phyloP scores from a whole-genome alignment of 1,284 basidiomycete species.

The Boletus mariae region DNA sequence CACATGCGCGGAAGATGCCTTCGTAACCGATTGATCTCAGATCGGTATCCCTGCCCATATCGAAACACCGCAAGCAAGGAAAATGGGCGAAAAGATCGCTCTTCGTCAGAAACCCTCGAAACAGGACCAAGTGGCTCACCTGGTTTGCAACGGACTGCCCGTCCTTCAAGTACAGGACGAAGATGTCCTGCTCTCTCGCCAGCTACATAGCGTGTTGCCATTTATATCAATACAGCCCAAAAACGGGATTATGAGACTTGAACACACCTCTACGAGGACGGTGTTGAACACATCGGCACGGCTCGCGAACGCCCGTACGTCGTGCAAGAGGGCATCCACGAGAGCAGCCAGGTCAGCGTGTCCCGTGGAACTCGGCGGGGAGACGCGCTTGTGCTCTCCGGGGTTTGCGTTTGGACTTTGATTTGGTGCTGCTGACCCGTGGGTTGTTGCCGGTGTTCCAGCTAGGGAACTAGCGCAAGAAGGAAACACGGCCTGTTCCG shows the following conservation, averaged over 20 bases:
- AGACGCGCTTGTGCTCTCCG: slow-evolving; percentile 3
- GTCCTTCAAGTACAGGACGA: slow-evolving; percentile 20
- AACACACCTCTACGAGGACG: slow-evolving; percentile 16
- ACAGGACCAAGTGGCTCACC: slow-evolving; percentile 1
- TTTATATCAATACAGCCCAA: neutral
- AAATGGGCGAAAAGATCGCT: neutral
- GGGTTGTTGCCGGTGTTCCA: neutral
- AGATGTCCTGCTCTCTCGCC: slow-evolving; percentile 14
- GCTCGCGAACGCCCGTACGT: slow-evolving; percentile 11
- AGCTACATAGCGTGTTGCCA: slow-evolving; percentile 3
- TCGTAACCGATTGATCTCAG: slow-evolving; percentile 17
- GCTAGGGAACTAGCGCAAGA: neutral
- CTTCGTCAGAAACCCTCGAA: neutral
- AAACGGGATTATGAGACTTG: neutral
- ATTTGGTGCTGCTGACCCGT: neutral
- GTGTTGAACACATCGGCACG: slow-evolving; percentile 11
- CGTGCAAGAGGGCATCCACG: slow-evolving; percentile 8
- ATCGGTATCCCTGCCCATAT: slow-evolving; percentile 12
- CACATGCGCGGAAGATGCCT: slow-evolving; percentile 12
- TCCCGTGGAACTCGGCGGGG: neutral
- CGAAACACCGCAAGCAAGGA: neutral
- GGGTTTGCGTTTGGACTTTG: neutral
- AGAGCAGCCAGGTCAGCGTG: neutral
- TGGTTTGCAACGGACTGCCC: slow-evolving; percentile 14
- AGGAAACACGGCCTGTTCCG: slow-evolving; percentile 8